Percentiles rank a stretch among this genome's conserved stretches.
These are phyloP conservation scores for Flaveria linearis DNA, from an alignment of 129 eudicot genomes.

Conservation along the genomic window DNA sequence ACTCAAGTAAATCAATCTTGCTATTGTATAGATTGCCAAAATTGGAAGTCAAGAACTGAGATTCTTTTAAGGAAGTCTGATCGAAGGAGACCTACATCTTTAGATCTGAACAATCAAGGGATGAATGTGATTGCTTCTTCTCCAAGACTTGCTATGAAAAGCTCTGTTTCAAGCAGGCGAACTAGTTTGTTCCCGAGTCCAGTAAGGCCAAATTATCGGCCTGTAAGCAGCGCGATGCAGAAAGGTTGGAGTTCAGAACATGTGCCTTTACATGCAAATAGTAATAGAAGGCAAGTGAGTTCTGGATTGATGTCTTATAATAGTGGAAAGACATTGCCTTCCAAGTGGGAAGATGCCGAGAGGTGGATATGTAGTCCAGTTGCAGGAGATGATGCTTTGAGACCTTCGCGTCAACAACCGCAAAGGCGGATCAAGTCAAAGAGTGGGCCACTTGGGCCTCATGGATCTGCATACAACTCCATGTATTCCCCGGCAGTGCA, in stretches of 20 bases:
- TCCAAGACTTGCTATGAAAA: constrained; percentile 72
- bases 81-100: constrained; percentile 68
- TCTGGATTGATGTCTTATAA: constrained; percentile 64
- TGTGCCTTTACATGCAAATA: constrained; percentile 56
- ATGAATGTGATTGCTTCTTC: constrained; percentile 55
- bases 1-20: neutral
- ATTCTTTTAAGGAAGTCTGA: constrained; percentile 52
- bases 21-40: constrained; percentile 64
- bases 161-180: constrained; percentile 39
- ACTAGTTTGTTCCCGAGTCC: constrained; percentile 76
- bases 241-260: constrained; percentile 99
- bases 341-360: constrained; percentile 99
- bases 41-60: constrained; percentile 69
- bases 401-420: constrained; percentile 53
- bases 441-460: constrained; percentile 95
- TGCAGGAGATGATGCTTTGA: constrained; percentile 49
- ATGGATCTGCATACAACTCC: constrained; percentile 66
- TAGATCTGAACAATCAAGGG: constrained; percentile 64
- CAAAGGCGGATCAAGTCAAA: constrained; percentile 74
- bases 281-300: constrained; percentile 47
- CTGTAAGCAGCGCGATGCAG: constrained; percentile 48
- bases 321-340: constrained; percentile 79
- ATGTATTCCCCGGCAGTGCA: constrained; percentile 76
- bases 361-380: constrained; percentile 95
- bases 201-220: constrained; percentile 73